Evolutionary conservation across 805 yeast genomes (phyloP), one percentile per base, ranked within the genome.

Genomic region (Candida tibetensis): DNA sequence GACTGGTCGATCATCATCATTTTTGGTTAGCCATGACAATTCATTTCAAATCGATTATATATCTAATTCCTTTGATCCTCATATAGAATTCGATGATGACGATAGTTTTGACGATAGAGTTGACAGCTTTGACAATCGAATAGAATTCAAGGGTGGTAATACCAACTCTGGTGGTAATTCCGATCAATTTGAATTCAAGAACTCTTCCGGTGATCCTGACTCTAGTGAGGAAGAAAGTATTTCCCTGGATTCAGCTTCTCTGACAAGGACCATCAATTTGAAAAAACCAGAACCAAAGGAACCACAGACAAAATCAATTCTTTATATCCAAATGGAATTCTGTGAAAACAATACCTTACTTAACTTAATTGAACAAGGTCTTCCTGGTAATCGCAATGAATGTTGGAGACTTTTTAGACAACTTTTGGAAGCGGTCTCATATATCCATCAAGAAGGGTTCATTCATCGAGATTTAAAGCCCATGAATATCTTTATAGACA

Each of bases 271-370:
- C 29, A 15, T 17, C 25, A 23, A 28, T 21, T 10, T 17, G 26
- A 32, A 28, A 22, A 16, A n/a, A 15, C 21, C 41, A 31, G 34
- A 21, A 9, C 23, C 27, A 33, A 30, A 28, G 39, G n/a, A 21
- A 18, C 26, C 35, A 34, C 28, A 29, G 13, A 17, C 37, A 5
- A 40, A 36, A 46, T 84, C 90, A 37, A 88, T 95, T 0, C 62
- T 93, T 21, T 93, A 86, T 57, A 93, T 93, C 48, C 99, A 93
- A 56, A 93, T 93, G 99, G 99, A 93, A 59, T 93, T 93, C 52
- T 93, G 99, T 63, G 99, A 93, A 53, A 93, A 91, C 55, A 87
- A 86, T 41, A 91, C 99, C 0, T 63, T 93, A 19, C 75, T 76
- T 36, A 96, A 93, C 62, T 66, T 93, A 44, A 91, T 93, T 32